A percentile compares a stretch with the other conserved stretches of the same genome.
These are phyloP conservation scores for Collybia nuda DNA, from an alignment of 768 basidiomycete genomes.

Conservation along the genomic window DNA sequence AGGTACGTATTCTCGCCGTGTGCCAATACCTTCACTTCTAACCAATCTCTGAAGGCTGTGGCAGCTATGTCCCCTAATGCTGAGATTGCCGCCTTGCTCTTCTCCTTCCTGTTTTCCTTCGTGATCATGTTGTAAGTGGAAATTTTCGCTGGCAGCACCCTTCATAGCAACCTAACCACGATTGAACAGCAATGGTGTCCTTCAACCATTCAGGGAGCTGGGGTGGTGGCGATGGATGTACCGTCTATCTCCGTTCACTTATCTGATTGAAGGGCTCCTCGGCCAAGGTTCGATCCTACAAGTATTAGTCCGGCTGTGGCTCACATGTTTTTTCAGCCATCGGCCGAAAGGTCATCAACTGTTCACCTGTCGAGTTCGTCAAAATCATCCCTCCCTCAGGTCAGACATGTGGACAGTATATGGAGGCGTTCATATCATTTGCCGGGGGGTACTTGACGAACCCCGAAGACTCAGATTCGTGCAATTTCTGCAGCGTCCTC, in stretches of 20 bases:
- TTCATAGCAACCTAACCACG: neutral
- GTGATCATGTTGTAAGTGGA: conserved; percentile 54
- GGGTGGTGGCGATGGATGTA: conserved; percentile 74
- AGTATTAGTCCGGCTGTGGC: conserved; percentile 20
- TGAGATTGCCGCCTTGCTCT: conserved; percentile 53
- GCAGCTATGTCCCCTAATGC: conserved; percentile 57
- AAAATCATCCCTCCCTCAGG: conserved; percentile 52
- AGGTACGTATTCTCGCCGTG: conserved; percentile 24
- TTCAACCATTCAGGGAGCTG: conserved; percentile 58
- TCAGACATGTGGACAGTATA: conserved; percentile 50
- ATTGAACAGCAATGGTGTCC: conserved; percentile 47
- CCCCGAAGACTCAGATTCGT: conserved; percentile 49
- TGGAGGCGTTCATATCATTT: conserved; percentile 44
- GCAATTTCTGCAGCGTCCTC: conserved; percentile 58
- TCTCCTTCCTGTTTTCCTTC: conserved; percentile 54
- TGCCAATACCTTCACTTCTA: neutral
- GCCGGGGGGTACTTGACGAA: conserved; percentile 60
- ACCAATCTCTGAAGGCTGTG: conserved; percentile 47
- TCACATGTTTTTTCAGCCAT: conserved; percentile 38
- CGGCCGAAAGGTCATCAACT: conserved; percentile 42
- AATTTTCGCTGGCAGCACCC: neutral
- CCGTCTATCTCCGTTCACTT: conserved; percentile 51
- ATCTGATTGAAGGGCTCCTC: conserved; percentile 47
- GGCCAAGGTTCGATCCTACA: conserved; percentile 33
- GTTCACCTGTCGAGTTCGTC: conserved; percentile 53